Base-by-base conservation (phyloP, 2,329 filamentous ascomycete genomes). In the Penicillium palitans region DNA sequence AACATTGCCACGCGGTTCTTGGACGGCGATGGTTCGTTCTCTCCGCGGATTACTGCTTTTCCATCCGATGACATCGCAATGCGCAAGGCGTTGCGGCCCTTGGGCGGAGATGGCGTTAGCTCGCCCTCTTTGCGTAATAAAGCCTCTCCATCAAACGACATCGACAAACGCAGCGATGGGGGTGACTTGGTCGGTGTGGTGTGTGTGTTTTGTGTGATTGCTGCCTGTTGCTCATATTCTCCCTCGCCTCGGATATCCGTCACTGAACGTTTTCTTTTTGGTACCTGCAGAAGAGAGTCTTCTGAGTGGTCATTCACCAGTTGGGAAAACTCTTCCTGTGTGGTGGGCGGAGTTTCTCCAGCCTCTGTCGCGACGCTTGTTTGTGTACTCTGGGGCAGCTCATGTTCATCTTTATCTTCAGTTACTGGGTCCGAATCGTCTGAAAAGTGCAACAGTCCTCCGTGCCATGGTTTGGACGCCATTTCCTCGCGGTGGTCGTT, bases 61-160 rank as follows among this genome's bases (percentile, higher is more conserved):
- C 93, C 93, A 70, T 97, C 91, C 33, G 93, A 83, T 19, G 91
- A 95, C 69, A 95, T 86, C 2, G 90, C 91, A 29, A 97, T 81
- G 49, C 91, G 87, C 57, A 96, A 83, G 29, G 84, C 83, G 49
- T 75, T 73, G 31, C 74, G 70, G 51, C 74, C 64, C 58, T 78
- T 75, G 24, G 75, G 72, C 29, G 74, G 74, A 6, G 76, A 77
- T 15, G 76, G 74, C 1, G 76, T 77, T 52, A 72, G 64, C 61
- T 78, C 74, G 35, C 69, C 72, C 57, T 76, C 70, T 53, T 72
- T 74, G 21, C 72, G 66, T 13, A 76, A 70, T 64, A 74, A 70
- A 12, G 72, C 73, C 48, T 76, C 71, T 17, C 76, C 76, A 58
- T 78, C 75, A 48, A 76, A 76, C 2, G 76, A 78, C 46, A 78